phyloP scores from a whole-genome alignment of 495 filamentous ascomycete species.

The Ascobolus immersus region DNA sequence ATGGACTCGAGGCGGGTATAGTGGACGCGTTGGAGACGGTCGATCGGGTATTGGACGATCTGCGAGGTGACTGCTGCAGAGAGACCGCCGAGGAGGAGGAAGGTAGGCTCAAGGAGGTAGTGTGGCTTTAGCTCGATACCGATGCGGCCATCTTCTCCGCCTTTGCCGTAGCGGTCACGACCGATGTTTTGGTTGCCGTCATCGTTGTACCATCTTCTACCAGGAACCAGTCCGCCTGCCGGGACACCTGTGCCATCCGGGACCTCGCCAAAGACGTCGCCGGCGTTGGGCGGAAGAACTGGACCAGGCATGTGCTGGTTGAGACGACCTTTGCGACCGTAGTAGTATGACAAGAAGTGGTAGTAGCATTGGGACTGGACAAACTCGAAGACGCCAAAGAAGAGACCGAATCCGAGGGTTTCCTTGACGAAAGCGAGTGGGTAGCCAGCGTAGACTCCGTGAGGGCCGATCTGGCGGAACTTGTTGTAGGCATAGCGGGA shows the following conservation, averaged over 20 bases:
- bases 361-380: slow-evolving; percentile 72
- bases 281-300: not conserved
- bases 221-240: no score
- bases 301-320: not conserved
- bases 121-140: slow-evolving; percentile 49
- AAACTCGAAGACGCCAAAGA: slow-evolving; percentile 70
- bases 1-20: slow-evolving; percentile 54
- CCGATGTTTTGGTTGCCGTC: no score
- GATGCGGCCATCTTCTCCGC: no score
- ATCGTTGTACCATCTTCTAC: no score
- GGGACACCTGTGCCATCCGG: no score
- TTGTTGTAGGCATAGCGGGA: slow-evolving; percentile 57
- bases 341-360: slow-evolving; percentile 50
- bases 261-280: no score
- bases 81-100: slow-evolving; percentile 53
- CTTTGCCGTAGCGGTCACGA: no score
- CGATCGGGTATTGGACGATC: slow-evolving; percentile 50
- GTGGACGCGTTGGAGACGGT: slow-evolving; percentile 48
- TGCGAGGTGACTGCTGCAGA: slow-evolving; percentile 55
- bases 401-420: slow-evolving; percentile 52
- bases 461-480: slow-evolving; percentile 53
- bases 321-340: slow-evolving; percentile 25
- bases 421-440: slow-evolving; percentile 19
- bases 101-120: slow-evolving; percentile 60
- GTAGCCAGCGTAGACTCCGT: slow-evolving; percentile 47